phyloP scores from a whole-genome alignment of 2,329 filamentous ascomycete species.

The Colletotrichum liaoningense region DNA sequence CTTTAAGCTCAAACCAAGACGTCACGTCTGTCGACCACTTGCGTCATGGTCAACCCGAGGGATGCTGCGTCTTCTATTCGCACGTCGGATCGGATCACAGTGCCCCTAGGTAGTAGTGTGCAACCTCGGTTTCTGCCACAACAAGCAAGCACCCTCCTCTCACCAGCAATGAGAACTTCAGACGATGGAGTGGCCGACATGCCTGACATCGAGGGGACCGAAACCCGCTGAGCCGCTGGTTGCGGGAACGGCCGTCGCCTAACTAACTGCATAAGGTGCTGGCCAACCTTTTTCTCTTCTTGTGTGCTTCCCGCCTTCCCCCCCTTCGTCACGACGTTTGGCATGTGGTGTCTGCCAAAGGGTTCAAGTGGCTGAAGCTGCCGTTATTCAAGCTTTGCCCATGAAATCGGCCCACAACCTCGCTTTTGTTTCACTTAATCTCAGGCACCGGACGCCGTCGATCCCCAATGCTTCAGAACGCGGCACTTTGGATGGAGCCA shows the following conservation, averaged over 20 bases:
- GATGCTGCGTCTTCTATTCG: not conserved
- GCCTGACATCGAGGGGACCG: not conserved
- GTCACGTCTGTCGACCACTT: conserved; percentile 2
- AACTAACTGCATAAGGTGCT: conserved; percentile 6
- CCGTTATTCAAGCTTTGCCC: conserved; percentile 20
- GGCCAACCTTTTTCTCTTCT: not conserved
- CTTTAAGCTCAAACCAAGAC: not conserved
- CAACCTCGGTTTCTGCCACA: not conserved
- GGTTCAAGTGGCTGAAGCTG: not conserved
- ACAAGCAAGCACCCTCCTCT: conserved; percentile 27
- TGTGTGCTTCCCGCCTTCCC: not conserved
- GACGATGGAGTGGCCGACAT: conserved; percentile 2
- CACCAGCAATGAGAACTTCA: not conserved
- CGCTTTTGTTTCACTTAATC: conserved; percentile 35
- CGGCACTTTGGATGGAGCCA: conserved; percentile 21
- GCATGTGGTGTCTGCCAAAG: not conserved
- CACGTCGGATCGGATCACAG: not conserved
- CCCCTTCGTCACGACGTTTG: not conserved
- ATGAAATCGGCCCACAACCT: conserved; percentile 18
- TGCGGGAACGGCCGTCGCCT: conserved; percentile 28
- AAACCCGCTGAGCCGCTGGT: not conserved
- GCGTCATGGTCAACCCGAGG: conserved; percentile 15
- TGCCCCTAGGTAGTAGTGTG: not conserved
- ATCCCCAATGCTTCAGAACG: conserved; percentile 27
- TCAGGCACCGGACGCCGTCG: conserved; percentile 16